These are phyloP conservation scores for Ceratobasidium theobromae DNA, from an alignment of 1,284 basidiomycete genomes.

Conservation along the genomic window DNA sequence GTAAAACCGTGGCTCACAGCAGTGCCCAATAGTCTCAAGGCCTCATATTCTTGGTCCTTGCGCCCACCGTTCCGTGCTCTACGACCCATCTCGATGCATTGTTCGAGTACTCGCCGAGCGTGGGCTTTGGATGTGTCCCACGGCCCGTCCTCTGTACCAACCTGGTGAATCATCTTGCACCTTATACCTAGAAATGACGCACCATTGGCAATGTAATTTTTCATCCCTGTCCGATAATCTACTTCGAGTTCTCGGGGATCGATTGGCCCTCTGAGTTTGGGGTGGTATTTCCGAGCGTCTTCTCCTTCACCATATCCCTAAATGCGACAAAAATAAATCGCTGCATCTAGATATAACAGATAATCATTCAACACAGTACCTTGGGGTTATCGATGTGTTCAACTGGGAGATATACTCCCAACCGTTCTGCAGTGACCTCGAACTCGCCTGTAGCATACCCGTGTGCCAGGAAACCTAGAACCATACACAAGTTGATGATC, in stretches of 20 bases:
- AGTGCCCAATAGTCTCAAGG: constrained; percentile 75
- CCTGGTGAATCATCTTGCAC: no score
- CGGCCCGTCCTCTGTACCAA: constrained; percentile 59
- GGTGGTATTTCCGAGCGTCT: constrained; percentile 77
- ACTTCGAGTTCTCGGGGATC: constrained; percentile 82
- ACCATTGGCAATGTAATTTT: constrained; percentile 93
- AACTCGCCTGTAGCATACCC: constrained; percentile 86
- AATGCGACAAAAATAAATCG: constrained; percentile 6
- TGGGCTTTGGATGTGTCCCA: constrained; percentile 91
- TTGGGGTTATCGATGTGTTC: constrained; percentile 91
- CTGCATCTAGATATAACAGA: constrained; percentile 31
- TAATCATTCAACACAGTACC: constrained; percentile 9
- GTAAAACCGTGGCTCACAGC: constrained; percentile 52
- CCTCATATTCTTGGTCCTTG: constrained; percentile 80
- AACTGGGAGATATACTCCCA: constrained; percentile 84
- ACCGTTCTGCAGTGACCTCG: constrained; percentile 84
- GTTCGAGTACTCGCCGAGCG: constrained; percentile 74
- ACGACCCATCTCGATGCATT: constrained; percentile 66
- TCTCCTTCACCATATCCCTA: constrained; percentile 81
- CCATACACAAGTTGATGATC: constrained; percentile 86
- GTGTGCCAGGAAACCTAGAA: constrained; percentile 83
- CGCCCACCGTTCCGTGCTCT: constrained; percentile 57
- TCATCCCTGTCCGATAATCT: constrained; percentile 88
- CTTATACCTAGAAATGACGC: constrained; percentile 34
- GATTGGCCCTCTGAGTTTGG: constrained; percentile 68